Evolutionary conservation across 2,329 filamentous ascomycete species (phyloP).

Genomic region (Epichloe sp.): DNA sequence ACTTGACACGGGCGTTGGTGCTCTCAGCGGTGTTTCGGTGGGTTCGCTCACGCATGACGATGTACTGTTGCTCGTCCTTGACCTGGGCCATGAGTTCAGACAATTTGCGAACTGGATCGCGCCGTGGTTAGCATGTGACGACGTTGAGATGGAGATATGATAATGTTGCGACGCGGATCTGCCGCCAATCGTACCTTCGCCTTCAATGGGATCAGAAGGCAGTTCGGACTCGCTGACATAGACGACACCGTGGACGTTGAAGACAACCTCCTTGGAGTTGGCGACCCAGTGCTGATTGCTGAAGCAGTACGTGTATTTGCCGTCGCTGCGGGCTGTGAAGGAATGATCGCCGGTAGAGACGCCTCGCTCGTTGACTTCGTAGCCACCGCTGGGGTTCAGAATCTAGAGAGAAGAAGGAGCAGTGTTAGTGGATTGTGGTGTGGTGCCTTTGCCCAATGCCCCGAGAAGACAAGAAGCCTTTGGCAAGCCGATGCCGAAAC

Average conservation of each 20-base stretch:
- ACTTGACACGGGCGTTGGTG: conserved; percentile 95
- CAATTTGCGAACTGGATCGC: conserved; percentile 56
- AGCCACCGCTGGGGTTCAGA: conserved; percentile 60
- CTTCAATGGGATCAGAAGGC: conserved; percentile 76
- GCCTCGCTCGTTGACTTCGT: conserved; percentile 67
- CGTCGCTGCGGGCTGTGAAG: conserved; percentile 74
- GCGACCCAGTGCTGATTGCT: conserved; percentile 98
- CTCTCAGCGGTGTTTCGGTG: conserved; percentile 98
- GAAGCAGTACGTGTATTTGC: conserved; percentile 94
- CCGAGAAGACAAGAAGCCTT: not conserved
- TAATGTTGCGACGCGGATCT: not conserved
- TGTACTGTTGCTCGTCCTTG: conserved; percentile 97
- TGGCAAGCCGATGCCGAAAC: conserved; percentile 13
- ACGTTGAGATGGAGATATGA: no score
- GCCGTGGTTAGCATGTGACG: conserved; percentile 6
- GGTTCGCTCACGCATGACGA: conserved; percentile 85
- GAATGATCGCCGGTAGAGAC: conserved; percentile 87
- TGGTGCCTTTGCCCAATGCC: not conserved
- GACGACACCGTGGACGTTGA: conserved; percentile 98
- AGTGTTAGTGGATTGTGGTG: not conserved
- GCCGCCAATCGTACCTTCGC: conserved; percentile 51
- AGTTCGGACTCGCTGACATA: conserved; percentile 85
- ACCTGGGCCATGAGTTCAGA: conserved; percentile 80
- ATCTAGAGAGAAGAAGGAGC: conserved; percentile 38
- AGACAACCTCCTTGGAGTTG: conserved; percentile 93